Evolutionary conservation across 106 monocot genomes (phyloP), one percentile per base, ranked within the genome.

Genomic region (Allium cepa): DNA sequence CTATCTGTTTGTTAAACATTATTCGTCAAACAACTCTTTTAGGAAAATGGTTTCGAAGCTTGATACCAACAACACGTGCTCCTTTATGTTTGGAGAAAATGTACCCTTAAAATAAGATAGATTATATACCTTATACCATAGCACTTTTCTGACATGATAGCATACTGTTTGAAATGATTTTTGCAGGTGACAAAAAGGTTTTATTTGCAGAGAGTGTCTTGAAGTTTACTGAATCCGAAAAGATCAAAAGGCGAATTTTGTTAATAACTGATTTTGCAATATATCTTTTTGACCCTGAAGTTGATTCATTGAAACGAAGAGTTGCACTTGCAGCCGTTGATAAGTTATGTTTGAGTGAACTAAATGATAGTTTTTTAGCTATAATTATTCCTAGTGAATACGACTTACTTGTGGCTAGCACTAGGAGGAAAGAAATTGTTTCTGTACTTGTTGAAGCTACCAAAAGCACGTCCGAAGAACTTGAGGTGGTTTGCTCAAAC

Each of bases 391-490:
- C 97, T 3, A 84, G 72, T 48, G 97, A 97, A 77, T 97, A 92
- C 73, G 97, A 97, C 47, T 79, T 77, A 62, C 87, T 97, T 57
- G 83, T 97, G 89, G 96, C 92, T 45, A 97, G 86, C 77, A 92
- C 82, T 62, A 77, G 92, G 36, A 97, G 81, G 66, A 79, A 70
- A 63, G 92, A 97, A 73, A 89, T 97, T 51, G 84, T 84, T 10
- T 76, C 74, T 59, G 82, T 81, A 47, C 64, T 97, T 56, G 57
- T 92, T 47, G 80, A 89, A 80, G 88, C 84, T 63, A 82, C 83
- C 53, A 88, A 80, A 60, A 80, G 76, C 58, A 77, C 65, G 57
- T 78, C 82, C 53, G 86, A 83, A 9, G 76, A 84, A 63, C 75
- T 92, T 63, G 80, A 89, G 36, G 78, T 88, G 14, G 49, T 67